Base-by-base conservation (phyloP, 495 filamentous ascomycete species). In the Trichoderma virens region DNA sequence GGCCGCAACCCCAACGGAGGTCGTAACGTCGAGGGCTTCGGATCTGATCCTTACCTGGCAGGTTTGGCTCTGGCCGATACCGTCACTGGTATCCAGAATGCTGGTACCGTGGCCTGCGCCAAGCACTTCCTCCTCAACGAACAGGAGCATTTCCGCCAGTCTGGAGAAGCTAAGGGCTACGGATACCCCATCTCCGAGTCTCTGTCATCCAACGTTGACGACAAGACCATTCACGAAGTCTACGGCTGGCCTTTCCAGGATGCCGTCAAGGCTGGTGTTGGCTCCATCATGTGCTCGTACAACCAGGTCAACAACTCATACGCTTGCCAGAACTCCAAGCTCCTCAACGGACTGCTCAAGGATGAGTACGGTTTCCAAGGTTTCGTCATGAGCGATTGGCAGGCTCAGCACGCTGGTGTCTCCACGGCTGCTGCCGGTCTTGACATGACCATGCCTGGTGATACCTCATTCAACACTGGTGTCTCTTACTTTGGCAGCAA, bases 381-480 rank as follows among this genome's bases (percentile, higher is more conserved):
- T 11, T 96, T 96, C 70, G 80, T 93, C 67, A 90, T 93, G 88
- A 92, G 85, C 66, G 92, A 96, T 71, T 96, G 92, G 92, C 78
- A 83, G 71, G 92, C 90, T 6, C 92, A 97, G 69, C 90, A 95
- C 73, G 84, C 88, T 20, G 94, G 94, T 71, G 92, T 89, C 20
- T 82, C 85, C 34, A 80, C 81, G 64, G 90, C 91, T 34, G 77
- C 92, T 30, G 94, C 94, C 59, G 94, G 94, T 62, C 75, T 97
- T 59, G 93, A 98, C 71, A 95, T 96, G 92, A 85, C 86, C 11
- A 97, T 97, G 93, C 93, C 94, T 43, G 93, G 94, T 65, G 94
- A 98, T 69, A 83, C 87, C 7, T 64, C 71, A 38, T 93, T 97
- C 73, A 82, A 88, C 69, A 85, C 81, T 28, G 90, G 86, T 27